Evolutionary conservation across 257 asterid genomes (phyloP).

Genomic region (Scutellaria galericulata): DNA sequence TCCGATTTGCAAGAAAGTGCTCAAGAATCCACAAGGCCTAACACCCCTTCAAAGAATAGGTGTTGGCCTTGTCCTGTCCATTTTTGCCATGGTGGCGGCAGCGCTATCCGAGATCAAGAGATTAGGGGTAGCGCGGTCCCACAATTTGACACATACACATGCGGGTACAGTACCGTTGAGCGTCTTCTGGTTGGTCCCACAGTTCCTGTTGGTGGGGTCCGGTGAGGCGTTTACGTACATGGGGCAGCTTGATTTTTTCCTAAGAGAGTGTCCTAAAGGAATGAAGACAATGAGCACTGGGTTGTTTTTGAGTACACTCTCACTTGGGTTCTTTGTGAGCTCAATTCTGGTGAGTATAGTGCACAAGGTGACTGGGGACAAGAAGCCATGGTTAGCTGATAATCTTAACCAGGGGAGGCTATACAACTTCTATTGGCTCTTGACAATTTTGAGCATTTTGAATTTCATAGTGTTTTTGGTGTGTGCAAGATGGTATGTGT

Average conservation of each 20-base stretch:
- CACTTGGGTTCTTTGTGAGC: conserved; percentile 73
- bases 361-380: conserved; percentile 55
- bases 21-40: conserved; percentile 64
- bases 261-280: conserved; percentile 82
- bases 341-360: conserved; percentile 68
- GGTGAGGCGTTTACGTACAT: conserved; percentile 89
- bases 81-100: conserved; percentile 64
- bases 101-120: conserved; percentile 63
- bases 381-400: conserved; percentile 79
- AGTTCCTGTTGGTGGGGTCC: conserved; percentile 70
- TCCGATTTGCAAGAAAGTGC: conserved; percentile 43
- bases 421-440: conserved; percentile 74
- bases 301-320: conserved; percentile 73
- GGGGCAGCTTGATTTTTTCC: conserved; percentile 89
- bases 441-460: conserved; percentile 57
- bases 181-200: conserved; percentile 81
- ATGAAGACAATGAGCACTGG: conserved; percentile 96
- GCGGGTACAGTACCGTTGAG: conserved; percentile 44
- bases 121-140: conserved; percentile 41
- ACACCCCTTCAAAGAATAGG: conserved; percentile 74
- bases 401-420: conserved; percentile 74
- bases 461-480: conserved; percentile 55
- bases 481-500: conserved; percentile 66
- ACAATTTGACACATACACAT: conserved; percentile 38
- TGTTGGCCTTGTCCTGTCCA: conserved; percentile 55